Percentiles rank a stretch among this genome's conserved stretches.
phyloP scores from a whole-genome alignment of 2,329 filamentous ascomycete species.

The Sarocladiaceae sp. region DNA sequence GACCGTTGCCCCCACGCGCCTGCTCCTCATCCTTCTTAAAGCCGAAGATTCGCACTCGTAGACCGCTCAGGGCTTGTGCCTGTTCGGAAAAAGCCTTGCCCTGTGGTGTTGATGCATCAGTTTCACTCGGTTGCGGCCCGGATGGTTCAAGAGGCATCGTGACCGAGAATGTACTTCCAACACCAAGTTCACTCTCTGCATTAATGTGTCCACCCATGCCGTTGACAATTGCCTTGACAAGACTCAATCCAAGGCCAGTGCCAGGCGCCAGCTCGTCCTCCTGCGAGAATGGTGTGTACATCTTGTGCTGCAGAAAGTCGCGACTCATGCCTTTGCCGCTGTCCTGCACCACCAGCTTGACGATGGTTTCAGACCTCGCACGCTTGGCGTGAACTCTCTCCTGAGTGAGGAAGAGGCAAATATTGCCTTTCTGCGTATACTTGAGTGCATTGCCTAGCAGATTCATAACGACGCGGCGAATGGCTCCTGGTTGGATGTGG shows the following conservation, averaged over 20 bases:
- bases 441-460: conserved; percentile 57
- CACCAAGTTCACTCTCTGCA: conserved; percentile 37
- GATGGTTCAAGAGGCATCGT: conserved; percentile 22
- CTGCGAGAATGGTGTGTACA: conserved; percentile 58
- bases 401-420: conserved; percentile 34
- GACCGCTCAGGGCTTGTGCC: conserved; percentile 21
- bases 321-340: conserved; percentile 59
- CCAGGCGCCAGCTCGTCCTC: conserved; percentile 56
- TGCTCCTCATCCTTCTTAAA: conserved; percentile 12
- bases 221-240: conserved; percentile 55
- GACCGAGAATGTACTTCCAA: conserved; percentile 30
- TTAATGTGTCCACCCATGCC: conserved; percentile 54
- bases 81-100: conserved; percentile 23
- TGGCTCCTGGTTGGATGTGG: conserved; percentile 43
- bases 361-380: conserved; percentile 19
- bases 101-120: conserved; percentile 8
- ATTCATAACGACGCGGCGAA: conserved; percentile 54
- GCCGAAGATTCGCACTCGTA: conserved; percentile 23
- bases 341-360: conserved; percentile 45
- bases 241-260: conserved; percentile 56
- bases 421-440: conserved; percentile 47
- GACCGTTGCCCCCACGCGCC: conserved; percentile 11
- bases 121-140: neutral
- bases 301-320: conserved; percentile 51
- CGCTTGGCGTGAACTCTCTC: conserved; percentile 12